phyloP scores from a whole-genome alignment of 371 early-diverging fungal species.

The Zopfochytrium polystomum region DNA sequence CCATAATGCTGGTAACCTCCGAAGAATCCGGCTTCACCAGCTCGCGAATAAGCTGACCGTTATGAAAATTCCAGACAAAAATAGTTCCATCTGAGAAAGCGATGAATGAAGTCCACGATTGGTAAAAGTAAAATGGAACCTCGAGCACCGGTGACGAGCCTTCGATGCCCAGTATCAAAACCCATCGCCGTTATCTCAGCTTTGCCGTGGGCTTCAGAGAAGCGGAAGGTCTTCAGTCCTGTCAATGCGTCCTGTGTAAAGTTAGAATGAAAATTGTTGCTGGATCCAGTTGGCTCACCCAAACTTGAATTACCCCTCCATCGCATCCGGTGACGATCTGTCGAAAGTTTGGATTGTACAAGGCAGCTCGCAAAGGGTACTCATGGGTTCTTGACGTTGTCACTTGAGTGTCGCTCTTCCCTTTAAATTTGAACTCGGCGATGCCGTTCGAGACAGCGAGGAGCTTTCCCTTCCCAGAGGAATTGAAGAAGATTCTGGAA shows the following conservation, averaged over 20 bases:
- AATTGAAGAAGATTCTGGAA: conserved; percentile 33
- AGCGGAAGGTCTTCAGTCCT: conserved; percentile 45
- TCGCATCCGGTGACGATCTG: conserved; percentile 48
- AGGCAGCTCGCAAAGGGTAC: conserved; percentile 37
- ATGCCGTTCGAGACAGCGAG: conserved; percentile 32
- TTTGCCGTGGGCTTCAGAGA: conserved; percentile 42
- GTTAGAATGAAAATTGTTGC: neutral
- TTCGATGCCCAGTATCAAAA: conserved; percentile 39
- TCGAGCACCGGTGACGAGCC: conserved; percentile 47
- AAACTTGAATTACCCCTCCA: conserved; percentile 47
- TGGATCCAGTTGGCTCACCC: conserved; percentile 33
- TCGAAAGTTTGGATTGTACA: conserved; percentile 45
- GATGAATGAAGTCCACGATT: neutral
- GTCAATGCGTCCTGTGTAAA: conserved; percentile 33
- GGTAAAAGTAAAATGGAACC: conserved; percentile 14
- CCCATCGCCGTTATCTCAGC: conserved; percentile 49
- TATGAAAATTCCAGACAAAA: conserved; percentile 52
- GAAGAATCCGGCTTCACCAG: conserved; percentile 41
- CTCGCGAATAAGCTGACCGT: conserved; percentile 50
- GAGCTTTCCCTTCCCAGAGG: conserved; percentile 15
- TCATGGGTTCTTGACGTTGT: conserved; percentile 37
- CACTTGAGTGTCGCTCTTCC: conserved; percentile 6
- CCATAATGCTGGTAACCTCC: conserved; percentile 47
- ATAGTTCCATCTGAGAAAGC: conserved; percentile 46
- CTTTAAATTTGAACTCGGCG: conserved; percentile 33